Percentiles rank a stretch among this genome's conserved stretches.
phyloP scores from a whole-genome alignment of 2,329 filamentous ascomycete genomes.

The Pleomassaria siparia region DNA sequence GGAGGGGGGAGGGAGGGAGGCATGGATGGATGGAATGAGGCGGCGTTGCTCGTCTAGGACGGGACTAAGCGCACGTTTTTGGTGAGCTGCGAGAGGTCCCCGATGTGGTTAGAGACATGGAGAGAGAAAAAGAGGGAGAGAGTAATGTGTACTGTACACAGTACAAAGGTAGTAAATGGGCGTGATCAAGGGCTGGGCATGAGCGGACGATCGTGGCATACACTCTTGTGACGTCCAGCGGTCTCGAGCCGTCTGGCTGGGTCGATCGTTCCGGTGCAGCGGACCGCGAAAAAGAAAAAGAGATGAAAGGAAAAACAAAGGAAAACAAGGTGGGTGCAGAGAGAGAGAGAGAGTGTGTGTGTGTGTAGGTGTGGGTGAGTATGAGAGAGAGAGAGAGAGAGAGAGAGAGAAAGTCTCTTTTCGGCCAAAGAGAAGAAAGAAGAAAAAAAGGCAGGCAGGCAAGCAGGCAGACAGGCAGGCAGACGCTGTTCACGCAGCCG shows the following conservation, averaged over 20 bases:
- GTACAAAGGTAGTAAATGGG: no score
- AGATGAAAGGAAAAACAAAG: no score
- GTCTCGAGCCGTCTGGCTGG: slow-evolving; percentile 2
- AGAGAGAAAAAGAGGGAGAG: neutral
- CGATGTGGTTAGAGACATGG: neutral
- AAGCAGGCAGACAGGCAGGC: no score
- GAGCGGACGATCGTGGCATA: neutral
- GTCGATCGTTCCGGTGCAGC: slow-evolving; percentile 3
- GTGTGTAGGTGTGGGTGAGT: no score
- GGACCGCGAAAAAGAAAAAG: slow-evolving; percentile 5
- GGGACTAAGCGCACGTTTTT: neutral
- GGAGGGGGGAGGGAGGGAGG: neutral
- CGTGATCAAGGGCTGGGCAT: no score
- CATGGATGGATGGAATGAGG: no score
- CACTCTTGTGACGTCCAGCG: neutral
- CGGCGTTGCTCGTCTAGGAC: neutral
- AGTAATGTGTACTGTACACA: no score
- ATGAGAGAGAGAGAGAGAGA: no score
- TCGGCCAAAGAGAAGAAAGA: no score
- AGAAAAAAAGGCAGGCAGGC: no score
- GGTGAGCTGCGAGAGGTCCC: neutral
- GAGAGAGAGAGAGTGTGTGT: no score
- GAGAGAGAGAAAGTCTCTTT: no score
- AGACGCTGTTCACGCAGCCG: neutral
- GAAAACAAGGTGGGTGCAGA: slow-evolving; percentile 8